Evolutionary conservation across 805 yeast genomes (phyloP).

Genomic region (Hanseniaspora pseudoguilliermondii): DNA sequence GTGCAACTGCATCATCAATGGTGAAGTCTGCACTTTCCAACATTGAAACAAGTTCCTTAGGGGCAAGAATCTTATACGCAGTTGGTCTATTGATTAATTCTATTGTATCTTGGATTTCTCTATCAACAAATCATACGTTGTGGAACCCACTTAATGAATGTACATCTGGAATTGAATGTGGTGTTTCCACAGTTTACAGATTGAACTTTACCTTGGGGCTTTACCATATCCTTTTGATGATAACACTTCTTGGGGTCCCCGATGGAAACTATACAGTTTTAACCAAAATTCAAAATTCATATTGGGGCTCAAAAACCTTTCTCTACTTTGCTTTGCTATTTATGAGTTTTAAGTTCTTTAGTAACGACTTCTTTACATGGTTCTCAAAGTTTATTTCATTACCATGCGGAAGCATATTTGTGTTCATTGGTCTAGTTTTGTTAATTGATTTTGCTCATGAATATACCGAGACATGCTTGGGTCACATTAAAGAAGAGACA

Average conservation of each 20-base stretch:
- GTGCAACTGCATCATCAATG: constrained; percentile 68
- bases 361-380: constrained; percentile 72
- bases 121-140: constrained; percentile 67
- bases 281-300: constrained; percentile 68
- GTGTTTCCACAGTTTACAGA: constrained; percentile 90
- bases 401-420: constrained; percentile 68
- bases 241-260: constrained; percentile 58
- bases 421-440: constrained; percentile 77
- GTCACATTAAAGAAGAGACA: constrained; percentile 74
- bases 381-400: constrained; percentile 90
- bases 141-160: constrained; percentile 67
- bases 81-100: constrained; percentile 63
- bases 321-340: constrained; percentile 45
- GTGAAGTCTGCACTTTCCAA: constrained; percentile 40
- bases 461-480: constrained; percentile 94
- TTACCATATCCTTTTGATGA: constrained; percentile 61
- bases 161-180: constrained; percentile 64
- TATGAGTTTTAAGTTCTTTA: constrained; percentile 55
- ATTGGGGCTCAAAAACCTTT: constrained; percentile 69
- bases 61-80: constrained; percentile 83
- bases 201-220: constrained; percentile 77
- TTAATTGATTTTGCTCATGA: constrained; percentile 95
- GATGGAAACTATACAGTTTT: constrained; percentile 57
- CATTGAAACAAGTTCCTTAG: constrained; percentile 53
- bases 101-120: constrained; percentile 73